Evolutionary conservation across 139 green algal species (phyloP).

Genomic region (Chlamydomonas sphaeroides): DNA sequence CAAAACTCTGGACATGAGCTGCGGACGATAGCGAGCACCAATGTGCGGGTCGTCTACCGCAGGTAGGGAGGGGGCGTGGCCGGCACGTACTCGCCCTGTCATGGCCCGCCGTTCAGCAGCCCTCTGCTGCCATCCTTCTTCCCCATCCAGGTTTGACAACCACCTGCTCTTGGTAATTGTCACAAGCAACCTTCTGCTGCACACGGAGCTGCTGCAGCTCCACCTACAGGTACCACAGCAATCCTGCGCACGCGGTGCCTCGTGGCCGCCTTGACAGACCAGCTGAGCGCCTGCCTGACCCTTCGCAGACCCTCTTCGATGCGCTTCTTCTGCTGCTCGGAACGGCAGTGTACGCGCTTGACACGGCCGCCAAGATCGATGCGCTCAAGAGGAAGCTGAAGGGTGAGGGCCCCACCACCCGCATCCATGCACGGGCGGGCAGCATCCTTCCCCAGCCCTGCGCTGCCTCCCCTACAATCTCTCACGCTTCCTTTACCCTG

Average conservation of each 20-base stretch:
- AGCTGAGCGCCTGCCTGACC: no score
- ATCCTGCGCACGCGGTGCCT: no score
- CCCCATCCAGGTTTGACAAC: slow-evolving; percentile 33
- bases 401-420: background rate
- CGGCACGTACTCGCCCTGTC: no score
- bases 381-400: slow-evolving; percentile 27
- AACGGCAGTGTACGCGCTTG: background rate
- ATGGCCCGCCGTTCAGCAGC: no score
- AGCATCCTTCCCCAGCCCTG: no score
- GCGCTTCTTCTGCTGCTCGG: slow-evolving; percentile 50
- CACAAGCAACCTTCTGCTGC: slow-evolving; percentile 55
- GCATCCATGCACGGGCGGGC: no score
- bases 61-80: background rate
- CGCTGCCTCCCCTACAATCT: no score
- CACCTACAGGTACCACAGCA: slow-evolving; percentile 37
- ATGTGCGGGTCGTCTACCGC: slow-evolving; percentile 56
- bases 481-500: no score
- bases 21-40: slow-evolving; percentile 41
- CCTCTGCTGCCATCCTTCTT: no score
- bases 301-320: slow-evolving; percentile 39
- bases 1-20: slow-evolving; percentile 43
- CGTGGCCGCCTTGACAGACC: no score
- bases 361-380: slow-evolving; percentile 29
- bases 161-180: slow-evolving; percentile 55
- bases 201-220: slow-evolving; percentile 37